Evolutionary conservation across 2,329 filamentous ascomycete genomes (phyloP), one percentile per base, ranked within the genome.

Genomic region (Xylaria hypoxylon): DNA sequence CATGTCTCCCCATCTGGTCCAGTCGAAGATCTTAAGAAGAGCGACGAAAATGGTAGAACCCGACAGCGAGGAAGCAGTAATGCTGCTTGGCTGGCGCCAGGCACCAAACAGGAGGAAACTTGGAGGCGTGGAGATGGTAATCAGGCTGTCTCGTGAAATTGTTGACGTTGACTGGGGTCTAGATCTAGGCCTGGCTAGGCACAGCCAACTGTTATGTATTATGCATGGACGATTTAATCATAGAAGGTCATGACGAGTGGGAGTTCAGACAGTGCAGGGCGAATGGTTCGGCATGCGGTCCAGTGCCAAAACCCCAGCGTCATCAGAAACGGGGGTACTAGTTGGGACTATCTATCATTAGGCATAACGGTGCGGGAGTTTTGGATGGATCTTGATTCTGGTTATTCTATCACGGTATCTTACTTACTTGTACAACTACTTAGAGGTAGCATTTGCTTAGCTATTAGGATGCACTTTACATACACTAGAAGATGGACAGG

Each of bases 31-130:
- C 80, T 80, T 60, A 90, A 89, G 78, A 86, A 86, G 79, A 83
- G 83, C 59, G 85, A 89, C 67, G 85, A 87, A 58, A 68, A 73
- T 47, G 78, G 78, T 24, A 77, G 73, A 66, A 77, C 79, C 2
- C 78, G 81, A 42, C 77, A 78, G 22, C 82, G 84, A 52, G 82
- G 81, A 17, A 73, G 71, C 52, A 84, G 82, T 72, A 85, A 84
- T 70, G 81, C 83, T 31, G 79, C 80, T 38, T 95, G 92, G 88
- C 80, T 96, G 65, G 87, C 91, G 19, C 90, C 91, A 0, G 92
- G 93, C 7, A 97, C 93, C 1, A 94, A 89, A 76, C 92, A 95
- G 77, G 92, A 97, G 77, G 91, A 93, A 58, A 97, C 92, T 2
- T 97, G 94, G 94, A 83, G 82, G 70, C 77, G 77, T 28, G 80